Percentiles rank a stretch among this genome's conserved stretches.
These are phyloP conservation scores for Populus davidiana DNA, from an alignment of 345 rosid species.

Conservation along the genomic window DNA sequence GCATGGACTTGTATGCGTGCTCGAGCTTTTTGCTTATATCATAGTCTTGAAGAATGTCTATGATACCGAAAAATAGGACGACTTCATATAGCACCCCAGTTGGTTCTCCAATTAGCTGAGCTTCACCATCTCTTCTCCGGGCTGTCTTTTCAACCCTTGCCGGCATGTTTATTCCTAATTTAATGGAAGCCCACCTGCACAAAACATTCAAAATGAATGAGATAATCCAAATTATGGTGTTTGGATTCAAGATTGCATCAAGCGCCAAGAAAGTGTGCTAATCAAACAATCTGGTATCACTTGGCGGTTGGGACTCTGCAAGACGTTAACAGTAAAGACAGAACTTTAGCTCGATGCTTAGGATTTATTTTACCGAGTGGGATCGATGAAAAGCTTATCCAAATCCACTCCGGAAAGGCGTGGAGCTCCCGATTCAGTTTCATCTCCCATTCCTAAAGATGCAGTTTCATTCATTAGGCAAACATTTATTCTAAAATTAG, in stretches of 20 bases:
- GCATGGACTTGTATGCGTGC: slow-evolving; percentile 97
- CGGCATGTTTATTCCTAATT: slow-evolving; percentile 71
- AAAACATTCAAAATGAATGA: slow-evolving; percentile 13
- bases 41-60: slow-evolving; percentile 95
- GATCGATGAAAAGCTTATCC: slow-evolving; percentile 57
- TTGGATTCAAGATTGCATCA: neutral
- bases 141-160: slow-evolving; percentile 75
- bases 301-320: too few species aligned
- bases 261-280: neutral
- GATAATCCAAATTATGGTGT: neutral
- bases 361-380: slow-evolving; percentile 49
- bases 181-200: slow-evolving; percentile 63
- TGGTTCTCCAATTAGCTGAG: slow-evolving; percentile 82
- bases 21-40: slow-evolving; percentile 99
- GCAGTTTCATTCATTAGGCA: slow-evolving; percentile 18
- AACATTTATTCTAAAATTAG: slow-evolving; percentile 2
- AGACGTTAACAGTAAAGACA: neutral
- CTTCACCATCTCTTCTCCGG: slow-evolving; percentile 60
- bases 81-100: slow-evolving; percentile 76
- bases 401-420: slow-evolving; percentile 55
- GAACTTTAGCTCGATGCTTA: neutral
- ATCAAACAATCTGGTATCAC: neutral
- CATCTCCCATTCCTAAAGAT: slow-evolving; percentile 50
- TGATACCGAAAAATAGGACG: slow-evolving; percentile 75
- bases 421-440: slow-evolving; percentile 30